Evolutionary conservation across 2,329 filamentous ascomycete genomes (phyloP).

Genomic region (Calonectria fujianensis): DNA sequence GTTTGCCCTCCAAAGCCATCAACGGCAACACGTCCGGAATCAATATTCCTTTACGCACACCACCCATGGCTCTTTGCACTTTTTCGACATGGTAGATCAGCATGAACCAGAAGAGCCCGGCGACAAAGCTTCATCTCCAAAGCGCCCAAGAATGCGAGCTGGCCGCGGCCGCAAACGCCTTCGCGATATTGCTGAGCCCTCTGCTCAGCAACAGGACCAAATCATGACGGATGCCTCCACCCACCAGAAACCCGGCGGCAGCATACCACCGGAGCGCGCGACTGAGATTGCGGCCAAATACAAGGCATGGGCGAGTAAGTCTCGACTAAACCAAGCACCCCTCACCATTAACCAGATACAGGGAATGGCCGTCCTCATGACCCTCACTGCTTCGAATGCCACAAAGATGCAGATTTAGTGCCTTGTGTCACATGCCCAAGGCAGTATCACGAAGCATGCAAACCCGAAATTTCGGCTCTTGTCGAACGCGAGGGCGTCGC

Average conservation of each 20-base stretch:
- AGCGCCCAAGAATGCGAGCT: neutral
- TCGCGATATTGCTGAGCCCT: neutral
- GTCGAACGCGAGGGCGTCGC: neutral
- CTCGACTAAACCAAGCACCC: too few species aligned
- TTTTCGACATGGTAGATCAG: neutral
- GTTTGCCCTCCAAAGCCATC: too few species aligned
- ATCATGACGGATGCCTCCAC: neutral
- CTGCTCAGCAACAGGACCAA: neutral
- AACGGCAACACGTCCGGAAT: neutral
- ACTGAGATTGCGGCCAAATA: neutral
- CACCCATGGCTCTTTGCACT: neutral
- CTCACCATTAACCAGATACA: neutral
- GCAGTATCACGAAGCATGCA: constrained; percentile 5
- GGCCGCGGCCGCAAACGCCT: neutral
- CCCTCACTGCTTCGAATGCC: constrained; percentile 7
- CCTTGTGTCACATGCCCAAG: constrained; percentile 5
- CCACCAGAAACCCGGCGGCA: neutral
- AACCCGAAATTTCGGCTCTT: neutral
- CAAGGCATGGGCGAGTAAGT: neutral
- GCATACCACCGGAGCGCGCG: neutral
- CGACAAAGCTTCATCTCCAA: neutral
- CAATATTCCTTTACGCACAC: neutral
- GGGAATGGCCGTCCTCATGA: neutral
- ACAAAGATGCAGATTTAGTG: neutral
- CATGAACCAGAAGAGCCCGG: neutral